These are phyloP conservation scores for Gossypium longicalyx DNA, from an alignment of 345 rosid species.

Conservation along the genomic window DNA sequence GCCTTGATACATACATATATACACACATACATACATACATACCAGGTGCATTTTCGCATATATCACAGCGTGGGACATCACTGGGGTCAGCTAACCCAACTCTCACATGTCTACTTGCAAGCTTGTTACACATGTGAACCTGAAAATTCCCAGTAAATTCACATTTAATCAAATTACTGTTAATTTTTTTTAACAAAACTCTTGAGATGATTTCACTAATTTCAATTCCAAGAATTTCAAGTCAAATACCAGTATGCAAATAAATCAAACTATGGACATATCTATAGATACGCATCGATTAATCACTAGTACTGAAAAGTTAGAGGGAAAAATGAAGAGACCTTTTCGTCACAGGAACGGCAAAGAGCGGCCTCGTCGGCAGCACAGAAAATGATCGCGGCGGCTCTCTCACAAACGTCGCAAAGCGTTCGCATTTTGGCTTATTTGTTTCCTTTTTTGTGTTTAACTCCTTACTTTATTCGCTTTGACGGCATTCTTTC, in stretches of 20 bases:
- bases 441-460: not conserved
- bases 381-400: conserved; percentile 79
- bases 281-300: not conserved
- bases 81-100: conserved; percentile 76
- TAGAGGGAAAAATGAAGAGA: not conserved
- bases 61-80: conserved; percentile 72
- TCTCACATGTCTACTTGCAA: conserved; percentile 74
- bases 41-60: conserved; percentile 87
- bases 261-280: not conserved
- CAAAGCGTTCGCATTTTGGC: conserved; percentile 14
- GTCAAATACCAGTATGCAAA: not conserved
- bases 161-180: not conserved
- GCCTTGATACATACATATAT: too few species aligned
- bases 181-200: not conserved
- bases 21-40: conserved; percentile 1
- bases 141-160: conserved; percentile 22
- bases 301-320: not conserved
- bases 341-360: conserved; percentile 78
- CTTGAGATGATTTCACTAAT: not conserved
- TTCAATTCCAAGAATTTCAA: not conserved
- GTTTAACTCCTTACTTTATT: not conserved
- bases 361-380: conserved; percentile 91
- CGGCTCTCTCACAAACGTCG: conserved; percentile 42
- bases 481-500: not conserved
- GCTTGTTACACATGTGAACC: conserved; percentile 87